Evolutionary conservation across 805 yeast species (phyloP), one percentile per base, ranked within the genome.

Genomic region (Schwanniomyces vanrijiae): DNA sequence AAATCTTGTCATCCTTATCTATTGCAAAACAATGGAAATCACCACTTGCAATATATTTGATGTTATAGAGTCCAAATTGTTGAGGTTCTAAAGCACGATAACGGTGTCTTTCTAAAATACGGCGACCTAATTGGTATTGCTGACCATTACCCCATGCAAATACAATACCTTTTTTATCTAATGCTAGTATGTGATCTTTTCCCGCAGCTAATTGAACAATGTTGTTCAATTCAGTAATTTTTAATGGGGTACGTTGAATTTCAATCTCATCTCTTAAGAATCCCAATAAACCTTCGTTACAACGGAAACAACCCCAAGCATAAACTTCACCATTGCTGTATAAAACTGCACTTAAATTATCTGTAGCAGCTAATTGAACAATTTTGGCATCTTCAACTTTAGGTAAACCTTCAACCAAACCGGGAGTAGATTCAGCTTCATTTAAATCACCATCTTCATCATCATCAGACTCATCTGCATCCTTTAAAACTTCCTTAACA

Each of bases 71-170:
- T 0, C 96, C 96, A 61, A 91, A 84, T 50, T 86, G 86, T 57
- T 90, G 82, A 40, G 96, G 96, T 50, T 84, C 91, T 45, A 88
- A 73, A 2, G 90, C 81, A 50, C 82, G 78, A 59, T 77, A 78
- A 67, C 87, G 78, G 55, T 84, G 89, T 69, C 88, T 88, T 69
- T 82, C 97, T 67, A 84, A 61, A 20, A 91, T 82, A 59, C 84
- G 84, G 60, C 96, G 81, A 19, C 98, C 99, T 54, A 94, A 76
- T 71, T 94, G 98, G 67, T 76, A 83, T 60, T 89, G 96, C 59
- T 91, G 96, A 21, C 97, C 97, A 63, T 89, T 88, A 55, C 99
- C 99, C 99, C 99, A 94, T 0, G 98, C 91, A 61, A 80, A 90
- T 1, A 91, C 97, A 45, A 83, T 76, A 48, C 99, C 99, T 59